Conservation (phyloP, 2,329 filamentous ascomycete species). For the Fusarium sp. region DNA sequence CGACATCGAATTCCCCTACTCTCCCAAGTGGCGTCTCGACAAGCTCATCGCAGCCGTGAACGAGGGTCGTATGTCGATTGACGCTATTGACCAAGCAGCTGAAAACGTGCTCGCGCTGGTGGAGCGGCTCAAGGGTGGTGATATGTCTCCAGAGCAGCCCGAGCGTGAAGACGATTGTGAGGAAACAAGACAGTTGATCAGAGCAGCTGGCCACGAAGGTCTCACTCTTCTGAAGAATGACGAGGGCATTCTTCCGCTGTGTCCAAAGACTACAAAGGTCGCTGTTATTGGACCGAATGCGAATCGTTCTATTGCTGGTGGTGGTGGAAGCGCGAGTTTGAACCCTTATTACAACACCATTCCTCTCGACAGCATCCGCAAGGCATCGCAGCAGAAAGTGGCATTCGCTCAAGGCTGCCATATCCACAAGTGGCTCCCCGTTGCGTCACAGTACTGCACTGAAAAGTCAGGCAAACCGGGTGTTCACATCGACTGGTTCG, state of each 20-base stretch:
- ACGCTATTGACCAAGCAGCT: conserved; percentile 67
- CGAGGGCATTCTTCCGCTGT: conserved; percentile 67
- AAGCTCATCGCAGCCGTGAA: conserved; percentile 67
- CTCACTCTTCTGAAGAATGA: conserved; percentile 75
- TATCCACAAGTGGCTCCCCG: conserved; percentile 48
- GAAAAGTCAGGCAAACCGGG: conserved; percentile 65
- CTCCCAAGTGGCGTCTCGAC: conserved; percentile 66
- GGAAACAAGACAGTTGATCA: conserved; percentile 70
- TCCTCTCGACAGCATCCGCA: conserved; percentile 70
- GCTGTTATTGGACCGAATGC: conserved; percentile 77
- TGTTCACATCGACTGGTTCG: conserved; percentile 73
- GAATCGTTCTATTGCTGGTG: conserved; percentile 74
- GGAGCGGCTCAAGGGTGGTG: conserved; percentile 70
- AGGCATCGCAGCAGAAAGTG: conserved; percentile 65
- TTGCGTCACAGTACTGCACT: conserved; percentile 45
- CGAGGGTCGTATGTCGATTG: conserved; percentile 59
- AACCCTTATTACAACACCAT: conserved; percentile 77
- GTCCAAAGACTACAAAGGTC: conserved; percentile 66
- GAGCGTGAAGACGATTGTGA: conserved; percentile 68
- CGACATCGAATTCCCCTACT: conserved; percentile 69
- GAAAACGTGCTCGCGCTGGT: conserved; percentile 71
- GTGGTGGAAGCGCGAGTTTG: conserved; percentile 74
- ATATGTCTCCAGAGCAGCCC: conserved; percentile 67
- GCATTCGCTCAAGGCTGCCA: conserved; percentile 60
- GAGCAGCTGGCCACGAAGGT: conserved; percentile 70